phyloP scores from a whole-genome alignment of 2,329 filamentous ascomycete species.

The Paecilomyces dactylethromorphus region DNA sequence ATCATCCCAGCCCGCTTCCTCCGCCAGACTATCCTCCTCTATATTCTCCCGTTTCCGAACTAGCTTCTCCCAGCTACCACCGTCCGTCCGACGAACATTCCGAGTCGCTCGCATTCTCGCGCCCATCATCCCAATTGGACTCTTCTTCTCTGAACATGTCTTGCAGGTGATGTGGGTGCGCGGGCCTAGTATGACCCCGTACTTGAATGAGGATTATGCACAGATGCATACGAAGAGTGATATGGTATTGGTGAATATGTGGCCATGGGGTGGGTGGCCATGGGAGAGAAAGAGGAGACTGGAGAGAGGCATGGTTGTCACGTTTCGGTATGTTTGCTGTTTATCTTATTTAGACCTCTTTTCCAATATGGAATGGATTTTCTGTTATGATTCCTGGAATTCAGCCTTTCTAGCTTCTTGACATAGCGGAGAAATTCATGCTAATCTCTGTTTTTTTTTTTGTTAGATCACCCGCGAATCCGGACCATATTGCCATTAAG shows the following conservation, averaged over 20 bases:
- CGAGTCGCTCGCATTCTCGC: slow-evolving; percentile 22
- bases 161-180: slow-evolving; percentile 36
- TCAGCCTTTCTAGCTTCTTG: not conserved
- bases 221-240: slow-evolving; percentile 31
- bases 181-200: slow-evolving; percentile 67
- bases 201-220: slow-evolving; percentile 61
- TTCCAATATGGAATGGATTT: not conserved
- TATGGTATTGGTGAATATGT: slow-evolving; percentile 37
- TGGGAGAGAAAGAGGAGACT: slow-evolving; percentile 47
- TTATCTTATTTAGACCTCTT: not conserved
- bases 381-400: not conserved
- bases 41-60: slow-evolving; percentile 20
- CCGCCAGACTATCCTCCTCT: slow-evolving; percentile 6
- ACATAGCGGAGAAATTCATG: not conserved
- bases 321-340: slow-evolving; percentile 40
- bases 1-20: not conserved
- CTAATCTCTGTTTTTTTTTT: not conserved
- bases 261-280: slow-evolving; percentile 39
- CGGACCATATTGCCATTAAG: slow-evolving; percentile 68
- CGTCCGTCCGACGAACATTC: slow-evolving; percentile 16
- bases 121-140: slow-evolving; percentile 29
- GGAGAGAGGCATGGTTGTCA: slow-evolving; percentile 67
- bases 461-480: slow-evolving; percentile 64
- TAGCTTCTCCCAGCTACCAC: slow-evolving; percentile 21
- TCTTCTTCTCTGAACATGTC: slow-evolving; percentile 36